Base-by-base conservation (phyloP, 345 rosid species). In the Boechera stricta region DNA sequence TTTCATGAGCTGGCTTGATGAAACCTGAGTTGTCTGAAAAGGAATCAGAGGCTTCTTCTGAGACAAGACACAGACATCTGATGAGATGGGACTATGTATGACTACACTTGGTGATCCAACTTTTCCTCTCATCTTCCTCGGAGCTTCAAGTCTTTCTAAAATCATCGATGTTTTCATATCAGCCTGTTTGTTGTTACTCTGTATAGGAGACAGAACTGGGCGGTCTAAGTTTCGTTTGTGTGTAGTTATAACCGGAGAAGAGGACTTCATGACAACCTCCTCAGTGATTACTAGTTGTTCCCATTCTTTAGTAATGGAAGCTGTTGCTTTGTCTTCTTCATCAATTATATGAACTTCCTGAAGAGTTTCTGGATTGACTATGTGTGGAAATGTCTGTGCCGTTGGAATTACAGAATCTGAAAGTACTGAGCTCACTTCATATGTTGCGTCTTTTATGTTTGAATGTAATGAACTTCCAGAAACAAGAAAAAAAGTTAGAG, bases 71-170 rank as follows among this genome's bases (percentile, higher is more conserved):
- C 65, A 32, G 32, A 82, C 66, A 64, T 85, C 84, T 7, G 69
- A 38, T 53, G 73, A 38, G 72, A 67, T 52, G 48, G 79, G 74
- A 72, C 77, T 69, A 10, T 10, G 16, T 21, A 24, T 65, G 66
- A 49, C 73, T 65, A 61, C 45, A 36, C 65, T 77, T 59, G 94
- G 89, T 68, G 92, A 86, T 44, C 75, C 78, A 71, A 56, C 47
- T 74, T 80, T 91, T 61, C 85, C 71, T 85, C 77, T 87, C 48
- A 83, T 80, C 85, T 84, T 82, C 76, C 82, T 88, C 5, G 97
- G 98, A 57, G 76, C 82, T 80, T 93, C 98, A 36, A 91, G 84
- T 64, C 98, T 84, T 84, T 93, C 98, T 75, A 94, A 77, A 83
- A 91, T 90, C 88, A 79, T 91, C 13, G 86, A 90, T 2, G 92